Percentiles rank a stretch among this genome's conserved stretches.
These are phyloP conservation scores for Dissophora globulifera DNA, from an alignment of 192 early-diverging fungal species.

Conservation along the genomic window DNA sequence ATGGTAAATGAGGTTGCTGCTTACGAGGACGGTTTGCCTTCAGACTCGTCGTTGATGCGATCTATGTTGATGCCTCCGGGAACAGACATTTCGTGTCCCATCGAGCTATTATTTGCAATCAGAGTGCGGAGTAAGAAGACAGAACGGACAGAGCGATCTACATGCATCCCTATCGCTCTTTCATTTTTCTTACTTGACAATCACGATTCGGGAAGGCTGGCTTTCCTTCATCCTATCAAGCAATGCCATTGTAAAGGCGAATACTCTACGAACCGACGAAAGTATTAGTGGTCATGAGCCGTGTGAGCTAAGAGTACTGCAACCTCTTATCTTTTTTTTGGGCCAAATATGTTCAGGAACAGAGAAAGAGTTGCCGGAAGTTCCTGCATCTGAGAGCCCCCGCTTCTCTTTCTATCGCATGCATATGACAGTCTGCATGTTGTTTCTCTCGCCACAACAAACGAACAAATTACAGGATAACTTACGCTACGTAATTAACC, in stretches of 20 bases:
- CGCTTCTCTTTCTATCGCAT: too few relatives aligned
- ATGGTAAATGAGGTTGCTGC: constrained; percentile 3
- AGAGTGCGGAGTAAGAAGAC: not conserved
- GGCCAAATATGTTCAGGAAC: too few relatives aligned
- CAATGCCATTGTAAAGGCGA: constrained; percentile 21
- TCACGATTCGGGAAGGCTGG: constrained; percentile 23
- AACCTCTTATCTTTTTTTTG: too few relatives aligned
- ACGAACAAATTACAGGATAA: not conserved
- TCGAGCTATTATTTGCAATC: constrained; percentile 20
- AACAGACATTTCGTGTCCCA: constrained; percentile 19
- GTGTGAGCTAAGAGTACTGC: too few relatives aligned
- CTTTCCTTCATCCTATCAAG: constrained; percentile 3
- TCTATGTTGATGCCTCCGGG: constrained; percentile 47
- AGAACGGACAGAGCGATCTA: too few relatives aligned
- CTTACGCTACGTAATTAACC: constrained; percentile 56
- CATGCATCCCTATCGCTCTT: too few relatives aligned
- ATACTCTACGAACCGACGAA: constrained; percentile 8
- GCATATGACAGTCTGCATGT: constrained; percentile 24
- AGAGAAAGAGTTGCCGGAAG: too few relatives aligned
- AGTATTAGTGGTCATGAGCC: too few relatives aligned
- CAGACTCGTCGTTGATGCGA: constrained; percentile 35
- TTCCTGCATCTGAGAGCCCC: too few relatives aligned
- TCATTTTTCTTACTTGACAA: constrained; percentile 17
- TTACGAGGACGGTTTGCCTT: constrained; percentile 5
- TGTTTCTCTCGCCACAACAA: not conserved